Evolutionary conservation across 768 basidiomycete species (phyloP), one percentile per base, ranked within the genome.

Genomic region (Amanita muscaria): DNA sequence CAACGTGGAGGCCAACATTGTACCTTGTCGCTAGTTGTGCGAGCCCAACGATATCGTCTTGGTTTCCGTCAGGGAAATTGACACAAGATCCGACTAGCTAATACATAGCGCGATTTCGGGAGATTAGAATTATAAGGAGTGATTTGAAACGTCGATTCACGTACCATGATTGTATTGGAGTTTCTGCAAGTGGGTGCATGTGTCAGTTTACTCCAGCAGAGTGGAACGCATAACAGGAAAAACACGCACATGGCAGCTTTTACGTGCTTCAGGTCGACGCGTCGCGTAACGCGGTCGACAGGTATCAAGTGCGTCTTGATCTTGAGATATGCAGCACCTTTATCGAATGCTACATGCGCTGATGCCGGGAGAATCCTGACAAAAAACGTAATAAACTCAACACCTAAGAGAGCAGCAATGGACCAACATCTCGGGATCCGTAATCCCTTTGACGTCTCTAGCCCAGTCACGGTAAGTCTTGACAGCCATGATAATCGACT

Each of bases 381-480:
- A 40, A 35, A 21, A 9, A 42, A 34, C n/a, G n/a, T n/a, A n/a
- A n/a, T 5, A n/a, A 41, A 12, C 37, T 44, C 15, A 37, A 19
- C 3, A 19, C 31, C 14, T 23, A 16, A 21, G 27, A 22, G 7
- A 25, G 19, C 38, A 9, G 6, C 27, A 16, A 16, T 22, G 33
- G 14, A 63, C 80, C 25, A 50, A 90, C 93, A 98, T 92, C 60
- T 99, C 94, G 1, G 94, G 94, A 49, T 84, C 76, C 0, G 74
- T 88, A 53, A 97, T 88, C 6, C 90, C 89, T 60, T 91, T 93
- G 31, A 82, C 80, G 1, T 68, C 74, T 35, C 73, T 67, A 5
- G 89, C 94, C 88, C 93, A 96, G 51, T 97, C 92, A 11, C 91
- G 77, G 58, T 99, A 81, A 0, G 92, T 87, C 69, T 97, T 97